phyloP scores from a whole-genome alignment of 306 rosid genomes.

The Quercus wislizeni region DNA sequence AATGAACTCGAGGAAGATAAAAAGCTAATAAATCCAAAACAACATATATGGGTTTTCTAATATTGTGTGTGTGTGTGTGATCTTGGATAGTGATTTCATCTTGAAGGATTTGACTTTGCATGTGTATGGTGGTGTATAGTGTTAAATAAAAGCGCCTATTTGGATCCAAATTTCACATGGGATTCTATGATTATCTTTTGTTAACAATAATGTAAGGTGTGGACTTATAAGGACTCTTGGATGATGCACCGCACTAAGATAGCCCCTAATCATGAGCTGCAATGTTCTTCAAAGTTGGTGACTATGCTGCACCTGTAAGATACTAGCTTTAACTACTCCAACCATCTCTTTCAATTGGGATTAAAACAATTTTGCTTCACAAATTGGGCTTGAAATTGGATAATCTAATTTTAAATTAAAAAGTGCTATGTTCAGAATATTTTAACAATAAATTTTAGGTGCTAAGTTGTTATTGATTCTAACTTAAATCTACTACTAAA shows the following conservation, averaged over 20 bases:
- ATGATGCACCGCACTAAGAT: slow-evolving; percentile 14
- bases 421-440: fast-evolving
- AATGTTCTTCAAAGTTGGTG: slow-evolving; percentile 1
- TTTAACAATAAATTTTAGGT: too few relatives aligned
- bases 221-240: background rate
- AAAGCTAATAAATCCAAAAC: background rate
- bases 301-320: background rate
- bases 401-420: background rate
- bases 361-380: slow-evolving; percentile 1
- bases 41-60: background rate
- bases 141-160: background rate
- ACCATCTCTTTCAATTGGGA: background rate
- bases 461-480: too few relatives aligned
- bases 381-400: background rate
- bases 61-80: background rate
- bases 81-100: background rate
- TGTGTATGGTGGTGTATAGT: slow-evolving; percentile 3
- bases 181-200: slow-evolving; percentile 22
- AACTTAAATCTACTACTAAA: too few relatives aligned
- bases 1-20: background rate
- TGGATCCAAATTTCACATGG: slow-evolving; percentile 28
- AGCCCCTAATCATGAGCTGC: slow-evolving; percentile 35
- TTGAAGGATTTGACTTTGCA: slow-evolving; percentile 28
- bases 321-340: background rate
- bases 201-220: background rate